Conservation (phyloP, 2,329 filamentous ascomycete species). For the Aspergillus puulaauensis region DNA sequence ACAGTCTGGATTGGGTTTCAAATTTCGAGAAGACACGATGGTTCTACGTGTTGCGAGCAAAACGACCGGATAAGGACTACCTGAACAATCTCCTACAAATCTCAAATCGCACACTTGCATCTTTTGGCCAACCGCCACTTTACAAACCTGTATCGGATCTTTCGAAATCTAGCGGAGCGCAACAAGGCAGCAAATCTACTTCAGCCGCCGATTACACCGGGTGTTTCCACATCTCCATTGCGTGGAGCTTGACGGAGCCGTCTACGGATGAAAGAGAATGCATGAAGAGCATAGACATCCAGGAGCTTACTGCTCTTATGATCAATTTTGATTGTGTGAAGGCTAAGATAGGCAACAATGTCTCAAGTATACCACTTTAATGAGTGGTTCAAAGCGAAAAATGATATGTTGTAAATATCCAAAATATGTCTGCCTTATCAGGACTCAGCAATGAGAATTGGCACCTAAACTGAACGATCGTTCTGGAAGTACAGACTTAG, state of each 20-base stretch:
- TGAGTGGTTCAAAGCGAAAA: too few relatives aligned
- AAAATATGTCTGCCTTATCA: too few relatives aligned
- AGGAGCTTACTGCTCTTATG: constrained; percentile 41
- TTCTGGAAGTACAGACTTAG: too few relatives aligned
- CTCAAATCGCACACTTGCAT: constrained; percentile 63
- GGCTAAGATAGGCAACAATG: constrained; percentile 71
- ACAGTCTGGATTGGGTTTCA: constrained; percentile 61
- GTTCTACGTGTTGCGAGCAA: constrained; percentile 76
- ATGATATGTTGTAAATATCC: too few relatives aligned
- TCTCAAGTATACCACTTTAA: constrained; percentile 42
- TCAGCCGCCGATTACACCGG: constrained; percentile 45
- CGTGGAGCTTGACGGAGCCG: constrained; percentile 69
- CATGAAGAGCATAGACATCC: constrained; percentile 24
- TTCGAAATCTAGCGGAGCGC: neutral
- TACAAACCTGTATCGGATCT: constrained; percentile 49
- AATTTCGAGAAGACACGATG: constrained; percentile 70
- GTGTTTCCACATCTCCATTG: constrained; percentile 85
- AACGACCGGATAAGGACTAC: constrained; percentile 49
- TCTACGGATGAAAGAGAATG: constrained; percentile 42
- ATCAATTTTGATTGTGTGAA: constrained; percentile 65
- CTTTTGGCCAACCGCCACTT: constrained; percentile 67
- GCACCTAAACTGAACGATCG: neutral
- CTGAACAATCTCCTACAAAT: constrained; percentile 63
- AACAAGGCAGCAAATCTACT: neutral
- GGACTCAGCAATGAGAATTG: neutral